These are phyloP conservation scores for Chaetomiaceae sp. DNA, from an alignment of 2,329 filamentous ascomycete species.

Conservation along the genomic window DNA sequence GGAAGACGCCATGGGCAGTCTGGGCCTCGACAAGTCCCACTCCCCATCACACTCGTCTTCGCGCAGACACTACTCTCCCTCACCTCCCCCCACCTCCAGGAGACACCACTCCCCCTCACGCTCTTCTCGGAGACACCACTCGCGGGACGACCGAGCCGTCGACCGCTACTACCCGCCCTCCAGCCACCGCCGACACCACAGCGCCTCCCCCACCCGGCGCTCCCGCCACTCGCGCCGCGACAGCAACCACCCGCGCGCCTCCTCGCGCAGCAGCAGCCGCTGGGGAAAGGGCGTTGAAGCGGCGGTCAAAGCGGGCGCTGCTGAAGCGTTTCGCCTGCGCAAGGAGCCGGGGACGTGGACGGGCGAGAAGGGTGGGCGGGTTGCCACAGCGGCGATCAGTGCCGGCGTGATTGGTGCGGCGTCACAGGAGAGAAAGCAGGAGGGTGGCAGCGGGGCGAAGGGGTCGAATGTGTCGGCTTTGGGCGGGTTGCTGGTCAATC, in stretches of 20 bases:
- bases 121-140: background rate
- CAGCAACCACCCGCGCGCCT: background rate
- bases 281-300: slow-evolving; percentile 17
- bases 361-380: slow-evolving; percentile 20
- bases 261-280: slow-evolving; percentile 12
- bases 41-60: slow-evolving; percentile 1
- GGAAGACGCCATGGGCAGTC: slow-evolving; percentile 11
- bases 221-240: slow-evolving; percentile 1
- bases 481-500: slow-evolving; percentile 26
- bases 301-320: slow-evolving; percentile 22
- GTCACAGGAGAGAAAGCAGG: slow-evolving; percentile 14
- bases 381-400: slow-evolving; percentile 25
- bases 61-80: background rate
- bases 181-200: slow-evolving; percentile 7
- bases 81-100: background rate
- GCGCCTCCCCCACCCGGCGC: background rate
- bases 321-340: slow-evolving; percentile 26
- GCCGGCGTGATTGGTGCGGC: slow-evolving; percentile 21
- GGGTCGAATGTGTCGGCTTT: slow-evolving; percentile 21
- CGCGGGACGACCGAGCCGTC: background rate
- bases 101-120: background rate
- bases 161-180: slow-evolving; percentile 9
- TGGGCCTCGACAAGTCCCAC: slow-evolving; percentile 17
- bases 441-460: slow-evolving; percentile 7
- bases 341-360: slow-evolving; percentile 24